Evolutionary conservation across 495 filamentous ascomycete genomes (phyloP).

Genomic region (Aspergillus indologenus): DNA sequence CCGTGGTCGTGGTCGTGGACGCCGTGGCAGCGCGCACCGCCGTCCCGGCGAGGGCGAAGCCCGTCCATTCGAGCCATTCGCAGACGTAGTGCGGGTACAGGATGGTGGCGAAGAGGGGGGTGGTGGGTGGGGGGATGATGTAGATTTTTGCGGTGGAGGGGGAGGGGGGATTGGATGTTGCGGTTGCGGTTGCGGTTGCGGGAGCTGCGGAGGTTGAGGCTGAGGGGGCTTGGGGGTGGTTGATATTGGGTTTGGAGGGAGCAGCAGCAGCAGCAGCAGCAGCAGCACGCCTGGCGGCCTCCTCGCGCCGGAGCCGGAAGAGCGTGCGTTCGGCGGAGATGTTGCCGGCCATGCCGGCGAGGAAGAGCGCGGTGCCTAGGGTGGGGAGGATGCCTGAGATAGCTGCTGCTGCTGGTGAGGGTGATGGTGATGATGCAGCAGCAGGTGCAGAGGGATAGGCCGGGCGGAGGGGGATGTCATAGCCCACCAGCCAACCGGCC

Average conservation of each 20-base stretch:
- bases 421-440: neutral
- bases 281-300: constrained; percentile 39
- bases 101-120: constrained; percentile 76
- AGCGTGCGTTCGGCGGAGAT: constrained; percentile 68
- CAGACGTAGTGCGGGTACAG: constrained; percentile 90
- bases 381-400: neutral
- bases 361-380: constrained; percentile 43
- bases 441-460: neutral
- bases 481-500: constrained; percentile 70
- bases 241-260: no score
- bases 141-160: constrained; percentile 73
- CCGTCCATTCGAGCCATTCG: constrained; percentile 95
- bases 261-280: no score
- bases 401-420: neutral
- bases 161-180: constrained; percentile 16
- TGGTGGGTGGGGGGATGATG: constrained; percentile 71
- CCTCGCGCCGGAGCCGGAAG: constrained; percentile 56
- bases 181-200: no score
- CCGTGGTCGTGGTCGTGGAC: no score
- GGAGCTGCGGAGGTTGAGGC: no score
- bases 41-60: constrained; percentile 70
- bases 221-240: no score
- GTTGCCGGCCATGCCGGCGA: constrained; percentile 72
- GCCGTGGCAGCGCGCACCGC: no score
- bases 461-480: constrained; percentile 38